phyloP scores from a whole-genome alignment of 83 land plant species.

The Isoetes engelmannii region DNA sequence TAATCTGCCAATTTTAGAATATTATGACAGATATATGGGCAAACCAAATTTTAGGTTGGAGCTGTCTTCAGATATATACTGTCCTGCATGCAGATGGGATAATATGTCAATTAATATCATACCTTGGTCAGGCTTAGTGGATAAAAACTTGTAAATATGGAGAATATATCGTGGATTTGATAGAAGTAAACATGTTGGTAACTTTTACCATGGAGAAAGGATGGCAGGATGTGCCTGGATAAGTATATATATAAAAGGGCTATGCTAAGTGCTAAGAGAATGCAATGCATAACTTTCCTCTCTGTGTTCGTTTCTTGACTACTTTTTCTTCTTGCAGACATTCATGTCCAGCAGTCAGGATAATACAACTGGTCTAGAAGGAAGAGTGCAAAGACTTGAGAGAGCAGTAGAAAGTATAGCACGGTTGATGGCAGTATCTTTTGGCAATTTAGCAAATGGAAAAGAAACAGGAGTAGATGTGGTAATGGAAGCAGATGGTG shows the following conservation, averaged over 20 bases:
- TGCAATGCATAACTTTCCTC: background rate
- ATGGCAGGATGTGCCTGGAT: background rate
- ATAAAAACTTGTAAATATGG: background rate
- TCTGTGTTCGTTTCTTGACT: constrained; percentile 6
- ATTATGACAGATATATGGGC: no score
- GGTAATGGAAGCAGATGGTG: constrained; percentile 20
- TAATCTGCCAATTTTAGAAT: no score
- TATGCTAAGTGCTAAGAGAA: background rate
- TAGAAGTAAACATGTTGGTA: background rate
- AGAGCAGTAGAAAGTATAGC: constrained; percentile 88
- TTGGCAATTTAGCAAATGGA: constrained; percentile 39
- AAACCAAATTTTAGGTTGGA: no score
- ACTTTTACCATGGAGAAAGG: background rate
- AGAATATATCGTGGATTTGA: background rate
- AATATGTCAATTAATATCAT: no score
- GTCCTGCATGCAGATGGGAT: no score
- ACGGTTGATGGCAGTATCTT: constrained; percentile 45
- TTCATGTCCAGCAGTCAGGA: constrained; percentile 91
- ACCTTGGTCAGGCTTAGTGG: no score
- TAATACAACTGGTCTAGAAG: constrained; percentile 71
- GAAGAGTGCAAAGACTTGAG: constrained; percentile 80
- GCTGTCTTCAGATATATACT: no score
- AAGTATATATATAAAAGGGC: background rate
- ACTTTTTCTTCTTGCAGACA: constrained; percentile 39
- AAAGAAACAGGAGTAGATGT: constrained; percentile 46